A percentile compares a stretch with the other conserved stretches of the same genome.
These are phyloP conservation scores for Leishmania arabica DNA, from an alignment of 208 protist species.

Conservation along the genomic window DNA sequence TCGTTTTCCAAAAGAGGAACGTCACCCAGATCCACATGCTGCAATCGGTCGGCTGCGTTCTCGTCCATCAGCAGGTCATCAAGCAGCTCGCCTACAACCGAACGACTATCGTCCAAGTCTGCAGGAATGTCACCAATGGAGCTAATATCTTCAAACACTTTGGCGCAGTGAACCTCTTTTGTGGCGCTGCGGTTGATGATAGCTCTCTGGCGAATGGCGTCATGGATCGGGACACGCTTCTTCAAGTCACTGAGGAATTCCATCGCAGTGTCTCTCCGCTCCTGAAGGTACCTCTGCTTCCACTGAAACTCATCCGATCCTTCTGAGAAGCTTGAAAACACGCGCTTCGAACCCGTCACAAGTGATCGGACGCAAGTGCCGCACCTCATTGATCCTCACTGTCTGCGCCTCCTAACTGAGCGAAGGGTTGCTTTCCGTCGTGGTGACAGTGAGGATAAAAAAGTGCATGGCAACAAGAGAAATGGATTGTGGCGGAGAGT, in stretches of 20 bases:
- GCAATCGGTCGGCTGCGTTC: constrained; percentile 39
- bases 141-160: constrained; percentile 18
- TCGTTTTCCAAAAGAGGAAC: constrained; percentile 51
- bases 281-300: constrained; percentile 67
- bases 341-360: not conserved
- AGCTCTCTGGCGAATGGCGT: constrained; percentile 53
- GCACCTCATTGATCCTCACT: not conserved
- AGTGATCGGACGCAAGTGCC: not conserved
- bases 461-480: not conserved
- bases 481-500: not conserved
- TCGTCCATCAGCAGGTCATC: constrained; percentile 44
- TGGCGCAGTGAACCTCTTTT: constrained; percentile 20
- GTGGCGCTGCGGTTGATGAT: constrained; percentile 36
- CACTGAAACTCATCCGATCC: constrained; percentile 64
- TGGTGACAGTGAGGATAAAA: constrained; percentile 8
- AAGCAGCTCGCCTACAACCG: constrained; percentile 22
- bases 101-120: not conserved
- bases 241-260: constrained; percentile 74
- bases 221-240: constrained; percentile 77
- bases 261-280: constrained; percentile 66
- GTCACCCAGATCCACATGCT: constrained; percentile 43
- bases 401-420: not conserved
- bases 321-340: constrained; percentile 30
- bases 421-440: not conserved
- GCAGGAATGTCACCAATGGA: not conserved